Evolutionary conservation across 257 asterid genomes (phyloP), one percentile per base, ranked within the genome.

Genomic region (Ocimum tenuiflorum): DNA sequence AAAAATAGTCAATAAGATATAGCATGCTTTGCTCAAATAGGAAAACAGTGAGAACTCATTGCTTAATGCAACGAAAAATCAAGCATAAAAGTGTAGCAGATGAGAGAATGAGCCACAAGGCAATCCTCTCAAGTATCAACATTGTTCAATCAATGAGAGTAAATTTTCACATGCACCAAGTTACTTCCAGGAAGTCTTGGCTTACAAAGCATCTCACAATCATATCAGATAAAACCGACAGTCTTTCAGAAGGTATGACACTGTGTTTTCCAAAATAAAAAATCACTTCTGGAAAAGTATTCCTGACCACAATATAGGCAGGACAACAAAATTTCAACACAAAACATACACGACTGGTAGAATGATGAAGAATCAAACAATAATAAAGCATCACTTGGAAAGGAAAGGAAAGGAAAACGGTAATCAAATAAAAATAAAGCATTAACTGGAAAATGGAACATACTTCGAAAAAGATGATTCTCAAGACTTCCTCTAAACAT

Each of bases 401-500:
- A 72, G 78, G 82, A 71, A 73, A 72, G 78, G 82, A 71, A 75
- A 45, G 19, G 68, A 35, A 69, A 83, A 68, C 79, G 52, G 71
- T 4, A 27, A 27, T 27, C 31, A 27, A 27, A 27, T 27, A 27
- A 27, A 2, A 27, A 27, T 27, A 27, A 27, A 27, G 31, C 31
- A 27, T 27, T 27, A 27, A 27, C 31, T 27, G 31, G 31, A 27
- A 27, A 27, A 27, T 27, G 31, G 3, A 50, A 73, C 87, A 69
- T 89, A 91, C 98, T 92, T 82, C 97, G 92, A 82, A 94, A 94
- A 45, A 94, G 91, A 78, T 94, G 99, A 75, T 94, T 94, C 79
- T 88, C 99, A 17, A 94, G 91, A 85, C 99, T 94, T 68, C 97
- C 99, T 14, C 97, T 80, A 78, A 90, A 86, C 99, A 94, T 94